A percentile compares a stretch with the other conserved stretches of the same genome.
phyloP scores from a whole-genome alignment of 148 eudicot species.

The Fagopyrum tataricum region DNA sequence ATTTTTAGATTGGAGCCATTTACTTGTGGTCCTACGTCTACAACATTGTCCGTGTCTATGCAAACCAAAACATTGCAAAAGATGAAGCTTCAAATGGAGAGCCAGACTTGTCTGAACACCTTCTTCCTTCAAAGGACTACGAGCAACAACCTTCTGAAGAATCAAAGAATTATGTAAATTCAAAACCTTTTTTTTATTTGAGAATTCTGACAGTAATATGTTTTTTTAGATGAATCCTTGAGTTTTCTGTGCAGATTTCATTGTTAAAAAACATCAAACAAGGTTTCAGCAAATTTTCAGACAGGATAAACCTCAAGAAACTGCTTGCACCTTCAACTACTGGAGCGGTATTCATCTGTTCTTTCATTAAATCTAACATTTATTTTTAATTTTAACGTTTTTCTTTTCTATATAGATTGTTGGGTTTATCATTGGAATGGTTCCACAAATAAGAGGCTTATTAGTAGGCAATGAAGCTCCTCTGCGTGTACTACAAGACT shows the following conservation, averaged over 20 bases:
- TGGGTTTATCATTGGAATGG: constrained; percentile 63
- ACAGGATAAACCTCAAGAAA: constrained; percentile 33
- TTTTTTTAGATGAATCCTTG: neutral
- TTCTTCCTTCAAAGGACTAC: constrained; percentile 8
- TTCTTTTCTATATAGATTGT: constrained; percentile 33
- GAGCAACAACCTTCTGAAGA: neutral
- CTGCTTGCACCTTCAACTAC: constrained; percentile 33
- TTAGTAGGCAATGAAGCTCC: constrained; percentile 65
- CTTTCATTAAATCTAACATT: too few species aligned
- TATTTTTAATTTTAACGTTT: neutral
- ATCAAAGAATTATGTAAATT: neutral
- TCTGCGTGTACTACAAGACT: constrained; percentile 62
- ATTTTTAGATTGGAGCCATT: constrained; percentile 67
- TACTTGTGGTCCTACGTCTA: constrained; percentile 77
- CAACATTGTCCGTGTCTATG: constrained; percentile 59
- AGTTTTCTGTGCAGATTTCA: constrained; percentile 21
- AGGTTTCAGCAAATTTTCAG: constrained; percentile 6
- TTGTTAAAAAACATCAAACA: constrained; percentile 14
- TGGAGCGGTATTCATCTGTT: constrained; percentile 26
- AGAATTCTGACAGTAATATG: neutral
- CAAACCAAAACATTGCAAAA: constrained; percentile 17
- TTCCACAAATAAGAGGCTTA: constrained; percentile 36
- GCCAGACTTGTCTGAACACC: neutral
- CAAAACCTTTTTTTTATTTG: neutral
- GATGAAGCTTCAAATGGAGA: neutral